A percentile compares a stretch with the other conserved stretches of the same genome.
These are phyloP conservation scores for Boechera retrofracta DNA, from an alignment of 345 rosid genomes.

Conservation along the genomic window DNA sequence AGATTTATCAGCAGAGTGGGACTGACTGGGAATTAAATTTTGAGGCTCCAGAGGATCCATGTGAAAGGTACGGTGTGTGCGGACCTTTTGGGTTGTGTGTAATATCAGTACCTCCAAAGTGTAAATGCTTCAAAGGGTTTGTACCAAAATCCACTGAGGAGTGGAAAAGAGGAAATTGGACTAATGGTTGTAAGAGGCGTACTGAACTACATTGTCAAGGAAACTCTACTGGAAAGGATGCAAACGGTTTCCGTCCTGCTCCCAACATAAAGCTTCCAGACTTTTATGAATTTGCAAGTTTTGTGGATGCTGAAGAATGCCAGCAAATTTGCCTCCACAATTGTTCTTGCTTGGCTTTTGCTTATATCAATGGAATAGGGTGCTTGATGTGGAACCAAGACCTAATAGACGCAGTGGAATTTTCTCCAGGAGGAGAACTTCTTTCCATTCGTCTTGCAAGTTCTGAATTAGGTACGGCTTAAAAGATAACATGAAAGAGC, in stretches of 20 bases:
- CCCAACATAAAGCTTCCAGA: slow-evolving; percentile 37
- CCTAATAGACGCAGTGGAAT: slow-evolving; percentile 19
- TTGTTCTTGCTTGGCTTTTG: slow-evolving; percentile 44
- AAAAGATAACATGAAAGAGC: not conserved
- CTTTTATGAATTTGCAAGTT: slow-evolving; percentile 2
- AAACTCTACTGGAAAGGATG: slow-evolving; percentile 3
- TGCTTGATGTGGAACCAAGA: slow-evolving; percentile 32
- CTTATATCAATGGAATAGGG: slow-evolving; percentile 30
- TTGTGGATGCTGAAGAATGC: slow-evolving; percentile 1
- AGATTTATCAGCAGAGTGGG: not conserved
- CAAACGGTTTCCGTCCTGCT: slow-evolving; percentile 11
- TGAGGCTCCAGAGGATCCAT: not conserved
- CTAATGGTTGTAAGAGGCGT: slow-evolving; percentile 35
- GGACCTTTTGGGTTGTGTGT: slow-evolving; percentile 39
- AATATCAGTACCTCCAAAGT: not conserved
- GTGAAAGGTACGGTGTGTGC: slow-evolving; percentile 21
- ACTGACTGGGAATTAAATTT: not conserved
- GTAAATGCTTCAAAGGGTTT: slow-evolving; percentile 42
- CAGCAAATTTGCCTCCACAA: slow-evolving; percentile 23
- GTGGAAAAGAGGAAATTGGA: slow-evolving; percentile 39
- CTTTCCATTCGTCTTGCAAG: slow-evolving; percentile 35
- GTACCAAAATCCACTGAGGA: slow-evolving; percentile 27
- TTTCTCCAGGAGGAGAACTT: not conserved
- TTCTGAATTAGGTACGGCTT: slow-evolving; percentile 28
- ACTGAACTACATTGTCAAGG: slow-evolving; percentile 27